Percentiles rank a stretch among this genome's conserved stretches.
phyloP scores from a whole-genome alignment of 305 asterid species.

The Withania somnifera region DNA sequence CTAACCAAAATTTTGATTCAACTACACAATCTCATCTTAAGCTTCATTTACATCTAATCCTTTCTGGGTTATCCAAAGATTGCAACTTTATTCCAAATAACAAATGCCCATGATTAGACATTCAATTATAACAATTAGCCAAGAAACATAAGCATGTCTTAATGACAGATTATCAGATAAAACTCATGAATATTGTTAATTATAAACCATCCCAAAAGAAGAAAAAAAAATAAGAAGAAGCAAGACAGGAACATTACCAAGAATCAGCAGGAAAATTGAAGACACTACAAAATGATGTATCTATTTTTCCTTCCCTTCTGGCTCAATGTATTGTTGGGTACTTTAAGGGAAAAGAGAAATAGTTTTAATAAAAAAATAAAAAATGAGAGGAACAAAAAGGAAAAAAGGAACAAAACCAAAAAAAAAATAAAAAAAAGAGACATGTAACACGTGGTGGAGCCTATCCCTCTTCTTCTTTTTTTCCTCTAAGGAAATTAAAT shows the following conservation, averaged over 20 bases:
- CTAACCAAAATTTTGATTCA: not conserved
- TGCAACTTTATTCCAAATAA: not conserved
- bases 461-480: not conserved
- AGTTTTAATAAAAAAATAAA: not conserved
- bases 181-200: not conserved
- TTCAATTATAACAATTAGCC: too few species aligned
- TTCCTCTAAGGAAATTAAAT: not conserved
- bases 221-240: not conserved
- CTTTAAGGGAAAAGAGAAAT: not conserved
- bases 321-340: not conserved
- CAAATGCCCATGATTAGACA: not conserved
- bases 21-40: not conserved
- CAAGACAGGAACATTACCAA: slow-evolving; percentile 19
- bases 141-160: not conserved
- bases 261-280: slow-evolving; percentile 13
- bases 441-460: slow-evolving; percentile 4
- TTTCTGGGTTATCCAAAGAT: not conserved
- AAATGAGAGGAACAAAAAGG: not conserved
- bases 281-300: not conserved
- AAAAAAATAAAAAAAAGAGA: not conserved
- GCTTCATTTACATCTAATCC: not conserved
- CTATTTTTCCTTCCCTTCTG: not conserved
- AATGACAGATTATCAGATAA: slow-evolving; percentile 2
- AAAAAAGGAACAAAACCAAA: not conserved
- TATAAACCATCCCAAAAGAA: not conserved